phyloP scores from a whole-genome alignment of 139 green algal genomes.

The Picocystis salinarum region DNA sequence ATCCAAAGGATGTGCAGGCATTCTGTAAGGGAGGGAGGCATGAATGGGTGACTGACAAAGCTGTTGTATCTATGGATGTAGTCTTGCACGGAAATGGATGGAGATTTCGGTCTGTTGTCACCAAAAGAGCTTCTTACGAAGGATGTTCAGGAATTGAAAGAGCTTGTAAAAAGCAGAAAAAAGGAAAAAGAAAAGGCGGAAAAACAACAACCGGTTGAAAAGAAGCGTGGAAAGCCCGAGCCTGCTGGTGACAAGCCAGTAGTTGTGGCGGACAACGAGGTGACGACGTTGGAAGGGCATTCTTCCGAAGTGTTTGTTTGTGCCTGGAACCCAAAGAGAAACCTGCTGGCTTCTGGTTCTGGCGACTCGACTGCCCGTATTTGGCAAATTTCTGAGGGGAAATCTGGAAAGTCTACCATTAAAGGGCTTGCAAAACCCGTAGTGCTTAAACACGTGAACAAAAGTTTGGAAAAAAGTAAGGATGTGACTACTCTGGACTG shows the following conservation, averaged over 20 bases:
- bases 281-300: conserved; percentile 52
- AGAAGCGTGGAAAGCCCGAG: conserved; percentile 7
- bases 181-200: conserved; percentile 21
- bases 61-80: too few relatives aligned
- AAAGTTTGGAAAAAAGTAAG: conserved; percentile 25
- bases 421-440: conserved; percentile 6
- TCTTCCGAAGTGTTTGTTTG: conserved; percentile 71
- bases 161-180: conserved; percentile 28
- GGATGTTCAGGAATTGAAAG: conserved; percentile 59
- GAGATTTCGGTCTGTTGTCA: conserved; percentile 63
- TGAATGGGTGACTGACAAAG: too few relatives aligned
- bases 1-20: not conserved
- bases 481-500: conserved; percentile 88
- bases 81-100: conserved; percentile 37
- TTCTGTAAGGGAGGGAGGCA: conserved; percentile 12
- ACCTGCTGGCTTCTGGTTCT: conserved; percentile 54
- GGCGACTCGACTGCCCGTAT: conserved; percentile 65
- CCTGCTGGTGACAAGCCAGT: conserved; percentile 3
- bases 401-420: too few relatives aligned
- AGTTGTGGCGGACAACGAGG: conserved; percentile 2
- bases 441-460: conserved; percentile 25
- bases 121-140: conserved; percentile 73
- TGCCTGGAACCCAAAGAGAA: conserved; percentile 52
- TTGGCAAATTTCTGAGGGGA: conserved; percentile 40
- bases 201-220: conserved; percentile 5